Percentiles rank a stretch among this genome's conserved stretches.
Evolutionary conservation across 139 green algal genomes (phyloP).

Genomic region (Coelastrella sp.): DNA sequence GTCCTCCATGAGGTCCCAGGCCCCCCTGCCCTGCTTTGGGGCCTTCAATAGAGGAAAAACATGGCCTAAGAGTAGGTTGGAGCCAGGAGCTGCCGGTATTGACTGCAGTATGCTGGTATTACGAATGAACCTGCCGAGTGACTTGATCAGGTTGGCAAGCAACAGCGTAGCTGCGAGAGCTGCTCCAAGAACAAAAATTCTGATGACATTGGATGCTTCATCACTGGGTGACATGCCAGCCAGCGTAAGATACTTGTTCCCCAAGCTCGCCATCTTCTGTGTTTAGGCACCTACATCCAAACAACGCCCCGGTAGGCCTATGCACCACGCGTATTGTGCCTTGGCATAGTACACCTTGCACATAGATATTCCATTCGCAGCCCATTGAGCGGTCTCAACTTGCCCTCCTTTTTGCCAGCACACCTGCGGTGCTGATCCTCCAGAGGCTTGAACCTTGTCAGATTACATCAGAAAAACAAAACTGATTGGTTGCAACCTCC

Average conservation of each 20-base stretch:
- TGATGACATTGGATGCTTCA: neutral
- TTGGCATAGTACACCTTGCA: neutral
- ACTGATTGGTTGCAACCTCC: neutral
- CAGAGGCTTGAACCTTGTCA: neutral
- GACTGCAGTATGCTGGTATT: neutral
- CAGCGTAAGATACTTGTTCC: constrained; percentile 1
- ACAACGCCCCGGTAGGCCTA: no score
- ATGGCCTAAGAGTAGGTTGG: constrained; percentile 67
- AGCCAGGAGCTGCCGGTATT: constrained; percentile 59
- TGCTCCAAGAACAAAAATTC: neutral
- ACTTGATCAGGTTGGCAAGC: constrained; percentile 13
- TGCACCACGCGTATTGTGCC: no score
- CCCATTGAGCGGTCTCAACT: neutral
- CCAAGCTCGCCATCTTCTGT: neutral
- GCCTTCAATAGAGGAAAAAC: constrained; percentile 64
- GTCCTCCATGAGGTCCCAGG: constrained; percentile 84
- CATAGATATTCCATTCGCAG: neutral
- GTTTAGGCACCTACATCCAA: neutral
- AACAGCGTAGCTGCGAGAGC: constrained; percentile 18
- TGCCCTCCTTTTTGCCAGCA: neutral
- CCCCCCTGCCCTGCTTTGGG: constrained; percentile 51
- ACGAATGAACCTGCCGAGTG: constrained; percentile 22
- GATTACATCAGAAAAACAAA: neutral
- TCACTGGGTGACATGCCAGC: constrained; percentile 3
- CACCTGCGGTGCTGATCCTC: neutral